phyloP scores from a whole-genome alignment of 2,329 filamentous ascomycete species.

The Fusarium caatingaense region DNA sequence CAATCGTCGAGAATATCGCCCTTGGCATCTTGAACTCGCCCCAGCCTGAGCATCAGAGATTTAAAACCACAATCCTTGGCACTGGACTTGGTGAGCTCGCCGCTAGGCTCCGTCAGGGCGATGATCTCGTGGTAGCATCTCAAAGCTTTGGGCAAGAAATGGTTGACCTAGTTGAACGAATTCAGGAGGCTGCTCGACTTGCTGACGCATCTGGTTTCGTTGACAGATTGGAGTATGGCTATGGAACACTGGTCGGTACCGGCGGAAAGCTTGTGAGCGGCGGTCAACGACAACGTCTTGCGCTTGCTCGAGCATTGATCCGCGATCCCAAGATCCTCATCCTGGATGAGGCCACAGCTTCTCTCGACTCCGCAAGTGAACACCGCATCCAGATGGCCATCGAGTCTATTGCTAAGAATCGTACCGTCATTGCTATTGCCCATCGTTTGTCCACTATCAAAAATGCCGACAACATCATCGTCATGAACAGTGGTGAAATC shows the following conservation, averaged over 20 bases:
- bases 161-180: slow-evolving; percentile 62
- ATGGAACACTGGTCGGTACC: slow-evolving; percentile 64
- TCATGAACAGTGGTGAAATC: slow-evolving; percentile 69
- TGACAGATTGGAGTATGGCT: slow-evolving; percentile 63
- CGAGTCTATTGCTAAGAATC: slow-evolving; percentile 58
- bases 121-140: slow-evolving; percentile 59
- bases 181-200: slow-evolving; percentile 63
- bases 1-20: slow-evolving; percentile 63
- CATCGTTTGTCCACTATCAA: slow-evolving; percentile 71
- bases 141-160: slow-evolving; percentile 57
- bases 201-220: slow-evolving; percentile 71
- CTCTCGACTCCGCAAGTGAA: slow-evolving; percentile 69
- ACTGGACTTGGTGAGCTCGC: slow-evolving; percentile 63
- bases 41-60: slow-evolving; percentile 51
- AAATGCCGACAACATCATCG: slow-evolving; percentile 74
- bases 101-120: slow-evolving; percentile 62
- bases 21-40: slow-evolving; percentile 61
- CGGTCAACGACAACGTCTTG: slow-evolving; percentile 70
- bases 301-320: slow-evolving; percentile 68
- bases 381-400: slow-evolving; percentile 63
- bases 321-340: slow-evolving; percentile 68
- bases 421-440: slow-evolving; percentile 75
- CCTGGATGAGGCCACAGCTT: slow-evolving; percentile 71
- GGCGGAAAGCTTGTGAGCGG: slow-evolving; percentile 67
- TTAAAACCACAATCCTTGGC: slow-evolving; percentile 61